A percentile compares a stretch with the other conserved stretches of the same genome.
Evolutionary conservation across 495 filamentous ascomycete species (phyloP).

Genomic region (Rhypophila decipiens): DNA sequence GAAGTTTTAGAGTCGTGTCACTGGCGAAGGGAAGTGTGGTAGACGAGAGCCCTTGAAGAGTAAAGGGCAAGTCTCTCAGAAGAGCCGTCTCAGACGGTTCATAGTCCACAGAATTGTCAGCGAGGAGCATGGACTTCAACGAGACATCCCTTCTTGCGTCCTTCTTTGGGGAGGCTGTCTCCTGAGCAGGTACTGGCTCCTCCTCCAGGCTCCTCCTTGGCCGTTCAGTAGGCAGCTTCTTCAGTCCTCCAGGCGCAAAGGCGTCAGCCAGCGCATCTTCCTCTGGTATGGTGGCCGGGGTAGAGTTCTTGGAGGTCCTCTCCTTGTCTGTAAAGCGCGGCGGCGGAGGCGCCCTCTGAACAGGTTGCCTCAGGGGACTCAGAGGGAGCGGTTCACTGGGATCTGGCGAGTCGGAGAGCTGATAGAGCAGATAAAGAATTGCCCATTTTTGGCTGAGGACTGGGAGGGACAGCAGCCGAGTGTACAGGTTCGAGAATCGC

Average conservation of each 20-base stretch:
- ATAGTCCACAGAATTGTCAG: constrained; percentile 44
- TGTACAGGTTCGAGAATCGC: constrained; percentile 81
- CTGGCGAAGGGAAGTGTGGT: constrained; percentile 70
- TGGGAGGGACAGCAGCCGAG: constrained; percentile 76
- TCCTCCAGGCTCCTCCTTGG: constrained; percentile 16
- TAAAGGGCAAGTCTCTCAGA: constrained; percentile 86
- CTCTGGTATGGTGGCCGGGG: constrained; percentile 18
- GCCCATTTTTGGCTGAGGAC: constrained; percentile 95
- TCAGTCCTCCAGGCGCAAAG: constrained; percentile 48
- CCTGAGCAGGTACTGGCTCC: constrained; percentile 10
- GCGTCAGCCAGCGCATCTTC: constrained; percentile 46
- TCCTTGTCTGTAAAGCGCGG: constrained; percentile 13
- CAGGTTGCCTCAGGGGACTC: constrained; percentile 19
- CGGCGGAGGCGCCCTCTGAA: constrained; percentile 9
- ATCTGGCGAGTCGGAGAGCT: constrained; percentile 61
- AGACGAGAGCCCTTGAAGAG: constrained; percentile 87
- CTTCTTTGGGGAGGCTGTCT: constrained; percentile 13
- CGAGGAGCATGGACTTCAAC: constrained; percentile 44
- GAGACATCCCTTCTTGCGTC: constrained; percentile 37
- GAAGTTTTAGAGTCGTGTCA: constrained; percentile 61
- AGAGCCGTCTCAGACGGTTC: constrained; percentile 64
- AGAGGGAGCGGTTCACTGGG: constrained; percentile 33
- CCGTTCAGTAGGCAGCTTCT: constrained; percentile 30
- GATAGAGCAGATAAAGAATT: constrained; percentile 83
- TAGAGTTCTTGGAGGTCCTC: constrained; percentile 17